Evolutionary conservation across 371 early-diverging fungal species (phyloP).

Genomic region (Polyrhizophydium stewartii): DNA sequence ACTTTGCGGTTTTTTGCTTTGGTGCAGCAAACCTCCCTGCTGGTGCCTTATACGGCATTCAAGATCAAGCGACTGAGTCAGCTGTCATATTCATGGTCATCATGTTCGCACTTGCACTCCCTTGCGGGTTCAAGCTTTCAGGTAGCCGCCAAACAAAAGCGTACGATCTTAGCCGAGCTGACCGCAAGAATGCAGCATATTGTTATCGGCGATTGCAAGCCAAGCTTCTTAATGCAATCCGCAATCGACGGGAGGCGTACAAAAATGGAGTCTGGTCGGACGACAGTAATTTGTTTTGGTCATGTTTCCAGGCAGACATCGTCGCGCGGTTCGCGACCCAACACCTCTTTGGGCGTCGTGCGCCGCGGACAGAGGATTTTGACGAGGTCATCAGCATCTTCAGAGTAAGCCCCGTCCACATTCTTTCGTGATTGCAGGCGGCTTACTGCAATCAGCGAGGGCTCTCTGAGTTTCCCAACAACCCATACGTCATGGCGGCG

Average conservation of each 20-base stretch:
- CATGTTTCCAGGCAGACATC: neutral
- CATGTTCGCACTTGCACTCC: neutral
- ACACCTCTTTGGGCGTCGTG: neutral
- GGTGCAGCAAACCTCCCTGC: neutral
- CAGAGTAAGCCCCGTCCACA: neutral
- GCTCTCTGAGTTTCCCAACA: neutral
- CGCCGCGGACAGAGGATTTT: neutral
- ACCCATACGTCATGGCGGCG: neutral
- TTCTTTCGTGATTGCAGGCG: neutral
- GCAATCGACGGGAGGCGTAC: neutral
- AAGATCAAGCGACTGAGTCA: neutral
- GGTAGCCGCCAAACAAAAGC: neutral
- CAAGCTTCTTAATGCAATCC: neutral
- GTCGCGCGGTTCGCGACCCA: neutral
- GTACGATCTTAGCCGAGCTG: neutral
- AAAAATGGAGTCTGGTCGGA: neutral
- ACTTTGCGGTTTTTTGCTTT: neutral
- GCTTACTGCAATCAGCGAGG: neutral
- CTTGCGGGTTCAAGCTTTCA: neutral
- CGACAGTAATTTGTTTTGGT: neutral
- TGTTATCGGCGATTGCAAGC: neutral
- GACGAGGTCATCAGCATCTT: neutral
- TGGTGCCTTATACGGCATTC: neutral
- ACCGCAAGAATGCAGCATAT: neutral
- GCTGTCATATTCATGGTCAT: neutral